Percentiles rank a stretch among this genome's conserved stretches.
These are phyloP conservation scores for Aspergillus hortae DNA, from an alignment of 2,329 filamentous ascomycete species.

Conservation along the genomic window DNA sequence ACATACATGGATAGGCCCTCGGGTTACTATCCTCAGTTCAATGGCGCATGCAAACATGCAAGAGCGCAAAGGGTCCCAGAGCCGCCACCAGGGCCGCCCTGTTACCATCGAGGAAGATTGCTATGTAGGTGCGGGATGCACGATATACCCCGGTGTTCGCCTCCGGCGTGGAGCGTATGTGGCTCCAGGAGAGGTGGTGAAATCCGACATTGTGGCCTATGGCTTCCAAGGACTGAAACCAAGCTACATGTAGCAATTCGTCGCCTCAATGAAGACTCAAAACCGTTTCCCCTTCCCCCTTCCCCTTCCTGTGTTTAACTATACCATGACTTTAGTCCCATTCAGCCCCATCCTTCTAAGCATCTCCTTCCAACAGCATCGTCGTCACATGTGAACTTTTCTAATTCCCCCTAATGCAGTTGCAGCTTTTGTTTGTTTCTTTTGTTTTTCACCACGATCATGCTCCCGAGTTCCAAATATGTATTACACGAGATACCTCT, in stretches of 20 bases:
- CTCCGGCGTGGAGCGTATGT: slow-evolving; percentile 43
- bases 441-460: too few relatives aligned
- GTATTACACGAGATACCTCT: too few relatives aligned
- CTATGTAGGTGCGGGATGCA: slow-evolving; percentile 61
- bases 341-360: too few relatives aligned
- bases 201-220: slow-evolving; percentile 40
- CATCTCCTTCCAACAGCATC: too few relatives aligned
- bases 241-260: slow-evolving; percentile 32
- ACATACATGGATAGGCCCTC: slow-evolving; percentile 66
- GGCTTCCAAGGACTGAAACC: slow-evolving; percentile 41
- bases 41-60: slow-evolving; percentile 70
- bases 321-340: background rate
- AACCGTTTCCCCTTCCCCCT: background rate
- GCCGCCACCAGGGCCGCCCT: slow-evolving; percentile 64
- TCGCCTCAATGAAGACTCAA: background rate
- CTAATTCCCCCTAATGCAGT: too few relatives aligned
- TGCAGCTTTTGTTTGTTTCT: too few relatives aligned
- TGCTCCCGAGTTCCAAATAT: too few relatives aligned
- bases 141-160: slow-evolving; percentile 50
- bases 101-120: slow-evolving; percentile 74
- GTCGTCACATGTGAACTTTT: too few relatives aligned
- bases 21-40: slow-evolving; percentile 80
- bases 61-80: slow-evolving; percentile 68
- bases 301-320: background rate
- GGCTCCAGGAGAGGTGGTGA: slow-evolving; percentile 44